Percentiles rank a stretch among this genome's conserved stretches.
Conservation (phyloP, 2,329 filamentous ascomycete genomes). For the Cladosporium oxysporum region DNA sequence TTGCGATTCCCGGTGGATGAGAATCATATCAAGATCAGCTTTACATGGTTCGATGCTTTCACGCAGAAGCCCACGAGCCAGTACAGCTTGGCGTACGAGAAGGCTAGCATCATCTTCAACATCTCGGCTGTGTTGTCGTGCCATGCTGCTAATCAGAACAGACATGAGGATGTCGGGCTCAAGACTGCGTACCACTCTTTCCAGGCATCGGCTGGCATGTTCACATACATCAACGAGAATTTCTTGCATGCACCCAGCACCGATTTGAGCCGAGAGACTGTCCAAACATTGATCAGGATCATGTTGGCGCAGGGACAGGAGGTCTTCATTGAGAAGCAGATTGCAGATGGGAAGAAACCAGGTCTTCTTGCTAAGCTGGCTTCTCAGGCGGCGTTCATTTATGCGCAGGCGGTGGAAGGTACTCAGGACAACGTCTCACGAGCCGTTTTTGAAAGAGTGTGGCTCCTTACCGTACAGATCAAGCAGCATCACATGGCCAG, state of each 20-base stretch:
- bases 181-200: constrained; percentile 98
- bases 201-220: constrained; percentile 98
- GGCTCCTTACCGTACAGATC: constrained; percentile 77
- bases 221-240: constrained; percentile 99
- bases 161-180: constrained; percentile 86
- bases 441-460: constrained; percentile 91
- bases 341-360: constrained; percentile 88
- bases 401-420: constrained; percentile 83
- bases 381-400: constrained; percentile 85
- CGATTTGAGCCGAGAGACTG: constrained; percentile 92
- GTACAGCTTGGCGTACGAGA: constrained; percentile 95
- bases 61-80: constrained; percentile 97
- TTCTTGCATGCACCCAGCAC: constrained; percentile 95
- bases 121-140: constrained; percentile 96
- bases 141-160: constrained; percentile 89
- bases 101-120: constrained; percentile 99
- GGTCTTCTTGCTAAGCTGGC: constrained; percentile 90
- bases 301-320: constrained; percentile 97
- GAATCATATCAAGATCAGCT: constrained; percentile 98
- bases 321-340: constrained; percentile 95
- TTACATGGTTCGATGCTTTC: constrained; percentile 99
- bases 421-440: constrained; percentile 90
- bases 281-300: constrained; percentile 89
- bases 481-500: constrained; percentile 84
- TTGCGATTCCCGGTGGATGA: constrained; percentile 95